These are phyloP conservation scores for Xylariaceae sp. DNA, from an alignment of 2,329 filamentous ascomycete species.

Conservation along the genomic window DNA sequence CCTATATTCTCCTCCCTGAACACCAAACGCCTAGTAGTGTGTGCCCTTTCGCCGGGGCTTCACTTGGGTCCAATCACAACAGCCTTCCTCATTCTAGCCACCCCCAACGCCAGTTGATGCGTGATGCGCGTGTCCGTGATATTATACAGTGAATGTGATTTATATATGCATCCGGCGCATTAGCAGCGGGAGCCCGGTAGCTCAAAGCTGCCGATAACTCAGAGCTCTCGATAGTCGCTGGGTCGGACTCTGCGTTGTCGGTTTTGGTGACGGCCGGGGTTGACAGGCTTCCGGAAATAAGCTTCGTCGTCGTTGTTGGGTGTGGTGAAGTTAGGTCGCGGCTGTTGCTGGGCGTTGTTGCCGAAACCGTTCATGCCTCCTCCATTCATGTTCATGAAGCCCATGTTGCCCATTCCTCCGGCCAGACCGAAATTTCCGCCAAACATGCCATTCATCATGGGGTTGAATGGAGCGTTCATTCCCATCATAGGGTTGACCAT, in stretches of 20 bases:
- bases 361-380: constrained; percentile 29
- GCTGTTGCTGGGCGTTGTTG: constrained; percentile 29
- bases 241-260: constrained; percentile 73
- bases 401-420: constrained; percentile 30
- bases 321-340: constrained; percentile 38
- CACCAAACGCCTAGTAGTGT: background rate
- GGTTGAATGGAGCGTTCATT: constrained; percentile 35
- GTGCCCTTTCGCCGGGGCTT: background rate
- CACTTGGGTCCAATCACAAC: constrained; percentile 1
- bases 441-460: constrained; percentile 36
- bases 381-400: constrained; percentile 32
- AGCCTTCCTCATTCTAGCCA: constrained; percentile 3
- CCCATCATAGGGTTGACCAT: constrained; percentile 39
- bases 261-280: constrained; percentile 84
- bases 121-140: constrained; percentile 7
- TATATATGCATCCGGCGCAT: background rate
- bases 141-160: constrained; percentile 18
- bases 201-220: constrained; percentile 21
- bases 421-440: constrained; percentile 34
- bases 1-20: background rate
- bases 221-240: constrained; percentile 86
- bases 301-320: constrained; percentile 74
- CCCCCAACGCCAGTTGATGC: constrained; percentile 22
- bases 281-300: constrained; percentile 93
- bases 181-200: background rate